Evolutionary conservation across 2,329 filamentous ascomycete genomes (phyloP), one percentile per base, ranked within the genome.

Genomic region (Ophiostoma himal-ulmi): DNA sequence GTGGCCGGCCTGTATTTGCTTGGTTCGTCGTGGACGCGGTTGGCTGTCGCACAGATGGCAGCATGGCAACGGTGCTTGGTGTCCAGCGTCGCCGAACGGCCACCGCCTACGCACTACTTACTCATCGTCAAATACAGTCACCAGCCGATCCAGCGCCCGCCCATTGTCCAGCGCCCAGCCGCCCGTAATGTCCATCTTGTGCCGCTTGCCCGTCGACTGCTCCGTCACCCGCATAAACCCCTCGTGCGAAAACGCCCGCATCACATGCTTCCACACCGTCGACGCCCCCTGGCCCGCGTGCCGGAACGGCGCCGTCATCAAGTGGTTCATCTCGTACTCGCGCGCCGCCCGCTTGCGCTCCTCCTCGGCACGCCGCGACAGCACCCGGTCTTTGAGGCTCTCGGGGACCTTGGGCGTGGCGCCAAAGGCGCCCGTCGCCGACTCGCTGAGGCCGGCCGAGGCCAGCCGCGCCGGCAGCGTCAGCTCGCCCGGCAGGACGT

Each of bases 161-260:
- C 88, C 88, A 4, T 88, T 89, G 39, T 89, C 87, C 67, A 88
- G 80, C 30, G 84, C 84, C 80, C 85, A 88, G 0, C 85, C 86
- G 54, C 82, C 82, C 2, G 80, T 81, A 20, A 88, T 80, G 74
- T 89, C 87, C 30, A 89, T 77, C 52, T 86, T 88, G 22, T 62
- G 17, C 69, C 78, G 77, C 44, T 79, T 76, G 22, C 80, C 82
- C 13, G 83, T 79, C 17, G 87, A 78, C 68, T 76, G 77, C 68
- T 89, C 79, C 70, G 81, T 80, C 54, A 83, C 80, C 36, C 39
- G 65, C n/a, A 48, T 48, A 72, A 87, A 88, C 0, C 87, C 87
- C 70, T 86, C 85, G 69, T 86, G 82, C 20, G 83, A 85, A 76
- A 87, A 81, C 1, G 85, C 82, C 67, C 85, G 80, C 71, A 79